These are phyloP conservation scores for Botrytis elliptica DNA, from an alignment of 2,329 filamentous ascomycete genomes.

Conservation along the genomic window DNA sequence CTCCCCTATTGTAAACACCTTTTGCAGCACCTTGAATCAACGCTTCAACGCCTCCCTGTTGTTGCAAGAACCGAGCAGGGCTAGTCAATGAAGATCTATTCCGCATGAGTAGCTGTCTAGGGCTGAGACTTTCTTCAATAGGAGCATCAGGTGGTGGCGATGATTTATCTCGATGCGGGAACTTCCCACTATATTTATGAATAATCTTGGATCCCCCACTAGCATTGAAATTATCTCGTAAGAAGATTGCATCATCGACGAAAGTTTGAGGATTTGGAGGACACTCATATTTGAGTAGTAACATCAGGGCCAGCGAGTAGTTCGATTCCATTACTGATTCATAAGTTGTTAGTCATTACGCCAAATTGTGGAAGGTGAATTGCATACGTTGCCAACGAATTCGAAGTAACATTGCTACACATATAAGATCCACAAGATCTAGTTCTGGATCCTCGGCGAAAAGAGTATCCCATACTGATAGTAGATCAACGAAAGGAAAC, in stretches of 20 bases:
- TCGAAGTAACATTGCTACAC: constrained; percentile 87
- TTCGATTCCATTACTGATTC: constrained; percentile 78
- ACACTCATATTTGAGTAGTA: constrained; percentile 73
- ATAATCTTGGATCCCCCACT: constrained; percentile 66
- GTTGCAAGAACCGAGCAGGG: constrained; percentile 45
- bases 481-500: constrained; percentile 81
- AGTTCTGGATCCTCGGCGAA: constrained; percentile 82
- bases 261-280: constrained; percentile 72
- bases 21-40: constrained; percentile 75
- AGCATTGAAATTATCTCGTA: constrained; percentile 62
- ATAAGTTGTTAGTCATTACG: not conserved
- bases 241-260: constrained; percentile 79
- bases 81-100: constrained; percentile 37
- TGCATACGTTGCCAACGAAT: constrained; percentile 82
- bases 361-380: not conserved
- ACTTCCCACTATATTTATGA: constrained; percentile 65
- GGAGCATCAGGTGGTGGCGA: constrained; percentile 35
- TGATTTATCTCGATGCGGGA: constrained; percentile 42
- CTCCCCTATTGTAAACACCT: constrained; percentile 68
- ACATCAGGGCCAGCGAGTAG: constrained; percentile 78
- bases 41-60: constrained; percentile 60
- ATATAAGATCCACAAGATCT: constrained; percentile 84
- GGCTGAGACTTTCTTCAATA: constrained; percentile 32
- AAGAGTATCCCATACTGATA: constrained; percentile 85
- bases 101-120: constrained; percentile 28